Conservation (phyloP, 2,329 filamentous ascomycete species). For the Torrubiellomyces zombiae region DNA sequence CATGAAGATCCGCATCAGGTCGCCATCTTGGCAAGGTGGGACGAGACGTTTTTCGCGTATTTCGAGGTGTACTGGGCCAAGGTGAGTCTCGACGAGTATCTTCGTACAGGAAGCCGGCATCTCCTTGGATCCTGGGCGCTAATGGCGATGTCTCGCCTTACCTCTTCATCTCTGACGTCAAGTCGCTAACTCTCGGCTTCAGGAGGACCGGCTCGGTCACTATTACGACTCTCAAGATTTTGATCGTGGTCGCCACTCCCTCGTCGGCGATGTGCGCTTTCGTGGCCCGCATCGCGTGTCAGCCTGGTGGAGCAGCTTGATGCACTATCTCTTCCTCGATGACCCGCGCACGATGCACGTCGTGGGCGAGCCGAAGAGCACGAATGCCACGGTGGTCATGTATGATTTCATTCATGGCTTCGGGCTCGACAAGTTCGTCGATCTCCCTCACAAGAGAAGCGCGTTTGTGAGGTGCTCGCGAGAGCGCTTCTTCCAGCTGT, state of each 20-base stretch:
- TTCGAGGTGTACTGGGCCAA: slow-evolving; percentile 67
- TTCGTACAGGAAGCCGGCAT: slow-evolving; percentile 1
- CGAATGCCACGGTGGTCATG: slow-evolving; percentile 50
- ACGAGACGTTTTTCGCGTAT: slow-evolving; percentile 55
- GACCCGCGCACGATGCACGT: slow-evolving; percentile 39
- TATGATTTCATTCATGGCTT: slow-evolving; percentile 65
- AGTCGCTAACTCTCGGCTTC: slow-evolving; percentile 1
- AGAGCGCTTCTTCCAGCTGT: slow-evolving; percentile 54
- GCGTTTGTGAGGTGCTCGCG: slow-evolving; percentile 48
- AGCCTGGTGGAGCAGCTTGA: slow-evolving; percentile 44
- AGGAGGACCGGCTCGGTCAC: slow-evolving; percentile 39
- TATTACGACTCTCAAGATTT: slow-evolving; percentile 39
- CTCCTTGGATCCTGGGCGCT: neutral
- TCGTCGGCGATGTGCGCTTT: slow-evolving; percentile 42
- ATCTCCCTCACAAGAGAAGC: slow-evolving; percentile 55
- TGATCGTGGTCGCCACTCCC: slow-evolving; percentile 40
- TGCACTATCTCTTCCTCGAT: slow-evolving; percentile 47
- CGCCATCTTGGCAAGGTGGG: slow-evolving; percentile 49
- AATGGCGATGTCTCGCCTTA: neutral
- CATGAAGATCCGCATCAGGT: slow-evolving; percentile 54
- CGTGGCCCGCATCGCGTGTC: slow-evolving; percentile 43
- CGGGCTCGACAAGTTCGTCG: slow-evolving; percentile 54
- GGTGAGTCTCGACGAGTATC: slow-evolving; percentile 14
- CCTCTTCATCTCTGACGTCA: neutral
- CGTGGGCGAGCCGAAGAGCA: slow-evolving; percentile 56